Base-by-base conservation (phyloP, 2,329 filamentous ascomycete species). In the Cercospora beticola region DNA sequence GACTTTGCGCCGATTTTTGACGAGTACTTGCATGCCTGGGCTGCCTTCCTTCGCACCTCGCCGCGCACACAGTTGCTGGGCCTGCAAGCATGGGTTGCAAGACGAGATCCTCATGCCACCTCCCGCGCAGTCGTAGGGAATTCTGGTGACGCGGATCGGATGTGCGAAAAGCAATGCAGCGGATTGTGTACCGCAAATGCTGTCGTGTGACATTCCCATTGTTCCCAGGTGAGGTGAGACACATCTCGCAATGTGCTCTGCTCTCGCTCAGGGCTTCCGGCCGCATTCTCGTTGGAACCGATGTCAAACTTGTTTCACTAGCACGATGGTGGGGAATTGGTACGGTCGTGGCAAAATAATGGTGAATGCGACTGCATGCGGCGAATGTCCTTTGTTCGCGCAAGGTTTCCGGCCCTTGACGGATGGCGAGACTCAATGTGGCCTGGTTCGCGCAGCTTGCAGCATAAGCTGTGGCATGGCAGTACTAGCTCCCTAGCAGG, bases 361-460 rank as follows among this genome's bases (percentile, higher is more conserved):
- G 30, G 21, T 26, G 40, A 52, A 66, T 69, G 62, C 65, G 40
- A 68, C 67, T 68, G 67, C 67, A 69, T 68, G 67, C 71, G 71
- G 67, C 59, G 46, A n/a, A 33, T 21, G 31, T 59, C 59, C 69
- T 67, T 70, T 69, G 65, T 68, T 68, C 54, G 62, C 46, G 31
- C 65, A 68, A 33, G 31, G 18, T 40, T 67, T 68, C 71, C 68
- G 68, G 67, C 63, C 61, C 56, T 62, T 56, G 21, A 12, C 64
- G 66, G 67, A 36, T 36, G 62, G 57, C 56, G 58, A 65, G 52
- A 43, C 71, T 66, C 30, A 8, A 65, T 67, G 31, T 10, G 67
- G 71, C 46, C 59, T 69, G 71, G 68, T 62, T 60, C 49, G 56
- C 23, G 28, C 57, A 61, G 57, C 52, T 33, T 62, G 62, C 63